Base-by-base conservation (phyloP, 352 stramenopile species). In the Globisporangium mamillatum region DNA sequence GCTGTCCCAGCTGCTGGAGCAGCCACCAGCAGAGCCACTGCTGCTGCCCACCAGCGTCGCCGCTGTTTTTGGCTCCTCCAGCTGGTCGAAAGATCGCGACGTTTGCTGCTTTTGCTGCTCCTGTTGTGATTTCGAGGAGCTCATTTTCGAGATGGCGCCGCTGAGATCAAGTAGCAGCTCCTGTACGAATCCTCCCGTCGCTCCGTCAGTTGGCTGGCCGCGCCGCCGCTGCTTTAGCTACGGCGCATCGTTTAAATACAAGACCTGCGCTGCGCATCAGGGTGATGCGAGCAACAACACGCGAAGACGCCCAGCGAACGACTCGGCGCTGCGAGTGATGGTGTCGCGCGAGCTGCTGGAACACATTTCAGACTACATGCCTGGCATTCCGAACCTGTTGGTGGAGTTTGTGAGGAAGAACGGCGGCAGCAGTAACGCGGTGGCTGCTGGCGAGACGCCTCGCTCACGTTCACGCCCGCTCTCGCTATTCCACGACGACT, bases 281-380 rank as follows among this genome's bases (percentile, higher is more conserved):
- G 25, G 24, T 32, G 22, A 0, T 9, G 24, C 4, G 25, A 32
- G 7, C 1, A 38, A 1, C 24, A 22, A 38, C 53, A 9, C 22
- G 22, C 27, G 0, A 25, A 58, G 52, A 4, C 16, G 1, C 4
- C 2, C 4, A 3, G 25, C 0, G 8, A 59, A 59, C 4, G 57
- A 14, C 10, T 63, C 57, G 8, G 57, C 57, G 22, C 20, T 63
- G 57, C 22, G 9, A 4, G 57, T 63, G n/a, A 22, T 63, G n/a
- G 38, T 38, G 34, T 53, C 34, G 14, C 34, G 24, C 1, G 57
- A 27, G 34, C 20, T 63, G 57, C 34, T 63, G 29, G 57, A 53
- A 4, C 57, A 63, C 34, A 63, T 63, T 20, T 36, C 57, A 8
- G 57, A 52, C 16, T 63, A 36, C 34, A 63, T 63, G 57, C 38